Conservation (phyloP, 352 stramenopile genomes). For the Globisporangium uncinulatum region DNA sequence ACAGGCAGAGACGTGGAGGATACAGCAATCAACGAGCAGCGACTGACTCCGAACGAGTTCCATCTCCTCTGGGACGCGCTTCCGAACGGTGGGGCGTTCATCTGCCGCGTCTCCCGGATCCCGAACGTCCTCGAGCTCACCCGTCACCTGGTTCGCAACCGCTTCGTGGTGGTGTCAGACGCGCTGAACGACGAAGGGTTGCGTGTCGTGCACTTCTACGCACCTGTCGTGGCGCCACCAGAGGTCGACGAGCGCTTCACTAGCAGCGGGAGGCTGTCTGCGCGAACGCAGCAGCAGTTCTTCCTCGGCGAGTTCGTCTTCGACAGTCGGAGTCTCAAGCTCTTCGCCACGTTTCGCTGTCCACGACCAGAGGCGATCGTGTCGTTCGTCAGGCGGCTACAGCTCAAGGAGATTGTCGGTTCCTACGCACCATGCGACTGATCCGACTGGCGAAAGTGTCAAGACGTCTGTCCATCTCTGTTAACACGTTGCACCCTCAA, state of each 20-base stretch:
- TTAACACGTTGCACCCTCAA: constrained; percentile 4
- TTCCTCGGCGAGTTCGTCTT: constrained; percentile 71
- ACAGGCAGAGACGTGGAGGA: neutral
- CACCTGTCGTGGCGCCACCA: constrained; percentile 11
- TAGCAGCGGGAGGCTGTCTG: neutral
- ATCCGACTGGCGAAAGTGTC: constrained; percentile 3
- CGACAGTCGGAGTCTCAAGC: constrained; percentile 60
- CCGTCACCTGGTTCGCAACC: constrained; percentile 37
- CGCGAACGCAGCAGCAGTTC: constrained; percentile 15
- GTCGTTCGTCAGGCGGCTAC: constrained; percentile 58
- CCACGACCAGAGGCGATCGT: constrained; percentile 47
- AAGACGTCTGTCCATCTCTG: neutral
- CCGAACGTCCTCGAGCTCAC: constrained; percentile 30
- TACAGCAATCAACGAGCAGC: constrained; percentile 2
- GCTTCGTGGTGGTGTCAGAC: constrained; percentile 51
- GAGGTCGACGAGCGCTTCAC: neutral
- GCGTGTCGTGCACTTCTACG: constrained; percentile 56
- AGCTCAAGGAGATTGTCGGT: constrained; percentile 72
- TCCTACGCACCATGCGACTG: constrained; percentile 56
- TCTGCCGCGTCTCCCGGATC: constrained; percentile 52
- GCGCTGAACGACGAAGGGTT: constrained; percentile 27
- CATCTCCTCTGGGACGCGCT: constrained; percentile 44
- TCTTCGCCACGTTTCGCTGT: constrained; percentile 62
- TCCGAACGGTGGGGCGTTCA: constrained; percentile 50
- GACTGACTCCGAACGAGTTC: constrained; percentile 31